Percentiles rank a stretch among this genome's conserved stretches.
phyloP scores from a whole-genome alignment of 306 rosid genomes.

The Trichosanthes truncata region DNA sequence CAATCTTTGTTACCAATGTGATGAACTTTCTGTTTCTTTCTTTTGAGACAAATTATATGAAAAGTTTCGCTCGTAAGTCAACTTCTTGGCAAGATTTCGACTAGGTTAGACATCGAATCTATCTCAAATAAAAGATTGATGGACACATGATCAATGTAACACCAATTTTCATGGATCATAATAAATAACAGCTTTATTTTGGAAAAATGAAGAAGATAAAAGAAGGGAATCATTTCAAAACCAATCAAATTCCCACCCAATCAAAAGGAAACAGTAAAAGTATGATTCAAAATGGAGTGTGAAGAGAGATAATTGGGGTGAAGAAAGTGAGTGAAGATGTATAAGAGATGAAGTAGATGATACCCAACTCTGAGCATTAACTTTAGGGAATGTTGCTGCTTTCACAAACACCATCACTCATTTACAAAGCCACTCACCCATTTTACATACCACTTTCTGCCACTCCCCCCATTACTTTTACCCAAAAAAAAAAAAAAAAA shows the following conservation, averaged over 20 bases:
- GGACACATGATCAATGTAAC: background rate
- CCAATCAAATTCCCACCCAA: background rate
- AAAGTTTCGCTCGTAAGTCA: background rate
- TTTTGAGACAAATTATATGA: background rate
- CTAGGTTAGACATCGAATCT: background rate
- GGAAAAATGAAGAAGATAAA: background rate
- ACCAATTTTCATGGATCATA: background rate
- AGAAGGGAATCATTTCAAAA: background rate
- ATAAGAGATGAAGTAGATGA: background rate
- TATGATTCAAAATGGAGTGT: background rate
- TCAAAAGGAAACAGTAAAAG: background rate
- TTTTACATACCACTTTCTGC: background rate
- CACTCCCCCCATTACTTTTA: background rate
- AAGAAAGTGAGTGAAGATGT: background rate
- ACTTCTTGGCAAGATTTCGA: background rate
- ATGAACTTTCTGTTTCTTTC: background rate
- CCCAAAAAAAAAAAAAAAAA: too few species aligned
- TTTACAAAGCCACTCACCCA: background rate
- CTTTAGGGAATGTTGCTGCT: constrained; percentile 1
- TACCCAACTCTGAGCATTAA: background rate
- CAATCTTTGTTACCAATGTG: background rate
- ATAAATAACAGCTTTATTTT: background rate
- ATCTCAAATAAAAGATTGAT: background rate
- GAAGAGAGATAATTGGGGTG: background rate
- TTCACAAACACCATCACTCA: constrained; percentile 6